These are phyloP conservation scores for Arachis monticola DNA, from an alignment of 331 rosid genomes.

Conservation along the genomic window DNA sequence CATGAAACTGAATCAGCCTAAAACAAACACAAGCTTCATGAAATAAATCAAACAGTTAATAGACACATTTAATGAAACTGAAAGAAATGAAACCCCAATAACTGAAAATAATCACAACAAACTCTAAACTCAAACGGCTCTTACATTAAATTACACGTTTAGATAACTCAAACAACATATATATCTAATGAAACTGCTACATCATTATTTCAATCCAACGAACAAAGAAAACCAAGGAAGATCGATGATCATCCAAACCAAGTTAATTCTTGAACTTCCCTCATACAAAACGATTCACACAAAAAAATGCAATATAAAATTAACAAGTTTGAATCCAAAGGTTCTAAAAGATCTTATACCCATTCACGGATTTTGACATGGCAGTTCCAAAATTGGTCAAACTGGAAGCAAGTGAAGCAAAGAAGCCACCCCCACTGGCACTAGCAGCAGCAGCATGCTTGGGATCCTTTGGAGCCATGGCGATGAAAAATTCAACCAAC, in stretches of 20 bases:
- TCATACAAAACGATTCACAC: slow-evolving; percentile 25
- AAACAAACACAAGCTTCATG: slow-evolving; percentile 16
- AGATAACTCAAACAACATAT: background rate
- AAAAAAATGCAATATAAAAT: background rate
- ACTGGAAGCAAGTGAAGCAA: slow-evolving; percentile 59
- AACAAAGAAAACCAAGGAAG: slow-evolving; percentile 4
- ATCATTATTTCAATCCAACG: slow-evolving; percentile 18
- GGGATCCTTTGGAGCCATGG: slow-evolving; percentile 58
- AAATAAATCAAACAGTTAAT: slow-evolving; percentile 22
- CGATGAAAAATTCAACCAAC: slow-evolving; percentile 34
- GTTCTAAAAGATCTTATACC: slow-evolving; percentile 49
- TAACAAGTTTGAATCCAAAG: slow-evolving; percentile 3
- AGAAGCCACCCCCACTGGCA: slow-evolving; percentile 49
- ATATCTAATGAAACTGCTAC: slow-evolving; percentile 1
- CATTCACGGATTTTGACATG: slow-evolving; percentile 86
- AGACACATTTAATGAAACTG: slow-evolving; percentile 27
- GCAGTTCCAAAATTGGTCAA: slow-evolving; percentile 67
- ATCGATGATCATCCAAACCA: slow-evolving; percentile 27
- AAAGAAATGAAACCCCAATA: slow-evolving; percentile 18
- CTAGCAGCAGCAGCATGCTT: slow-evolving; percentile 45
- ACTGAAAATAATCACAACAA: background rate
- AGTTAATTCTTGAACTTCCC: background rate
- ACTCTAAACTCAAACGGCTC: slow-evolving; percentile 6
- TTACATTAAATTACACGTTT: slow-evolving; percentile 9
- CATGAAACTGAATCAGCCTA: slow-evolving; percentile 20